Evolutionary conservation across 2,329 filamentous ascomycete species (phyloP), one percentile per base, ranked within the genome.

Genomic region (Nakataea oryzae): DNA sequence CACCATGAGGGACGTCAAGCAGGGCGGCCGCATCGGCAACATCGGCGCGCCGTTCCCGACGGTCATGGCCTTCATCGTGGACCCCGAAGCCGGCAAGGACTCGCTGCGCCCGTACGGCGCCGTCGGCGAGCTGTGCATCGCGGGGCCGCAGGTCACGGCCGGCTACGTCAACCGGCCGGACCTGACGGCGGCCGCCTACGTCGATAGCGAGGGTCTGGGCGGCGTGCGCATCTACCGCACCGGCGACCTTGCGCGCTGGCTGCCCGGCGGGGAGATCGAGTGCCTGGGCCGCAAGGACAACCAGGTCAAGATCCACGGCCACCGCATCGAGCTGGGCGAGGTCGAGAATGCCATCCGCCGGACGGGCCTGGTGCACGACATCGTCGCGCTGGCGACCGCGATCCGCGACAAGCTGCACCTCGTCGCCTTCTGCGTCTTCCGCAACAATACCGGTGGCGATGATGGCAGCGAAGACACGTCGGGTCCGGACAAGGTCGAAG

Each of bases 121-220:
- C 3, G 50, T 62, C 1, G 67, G 67, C 24, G 78, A 81, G 66
- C 67, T 81, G 17, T 77, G 74, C 57, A 77, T 80, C 58, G 75
- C 76, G 54, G 78, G 78, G 13, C 69, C 73, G 13, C 78, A 79
- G 65, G 68, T 80, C 6, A 77, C 77, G 24, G 68, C 74, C 50
- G 77, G 74, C 11, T 80, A 80, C 62, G 68, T 76, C 61, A 70
- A 74, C 54, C 74, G 73, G 28, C 67, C 68, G 3, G 62, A 63
- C 7, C 34, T 41, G 32, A 59, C 57, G 9, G 57, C 32, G 11
- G 57, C 32, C n/a, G 57, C 57, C 13, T 59, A 41, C 32, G 47
- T 59, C 57, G 11, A 63, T 57, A 4, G 58, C 60, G 7, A 21
- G 60, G 32, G 7, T 12, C 57, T 65, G 24, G 55, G 57, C 30